phyloP scores from a whole-genome alignment of 2,329 filamentous ascomycete species.

The Clonostachys rhizophaga region DNA sequence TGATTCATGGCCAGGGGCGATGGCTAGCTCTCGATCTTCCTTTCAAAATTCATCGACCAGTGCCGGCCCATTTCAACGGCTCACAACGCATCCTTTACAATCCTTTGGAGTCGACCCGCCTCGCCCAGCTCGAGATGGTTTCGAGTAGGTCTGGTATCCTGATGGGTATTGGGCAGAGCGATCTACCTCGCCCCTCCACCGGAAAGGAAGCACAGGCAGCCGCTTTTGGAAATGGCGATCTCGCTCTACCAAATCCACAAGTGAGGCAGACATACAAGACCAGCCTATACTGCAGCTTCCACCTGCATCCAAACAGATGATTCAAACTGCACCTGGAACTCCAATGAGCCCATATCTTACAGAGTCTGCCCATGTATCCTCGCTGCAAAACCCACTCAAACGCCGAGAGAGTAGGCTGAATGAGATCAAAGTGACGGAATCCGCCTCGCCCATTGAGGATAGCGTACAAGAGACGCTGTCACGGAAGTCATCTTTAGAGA shows the following conservation, averaged over 20 bases:
- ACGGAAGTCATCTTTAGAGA: no score
- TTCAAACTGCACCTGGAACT: constrained; percentile 1
- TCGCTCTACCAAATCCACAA: constrained; percentile 27
- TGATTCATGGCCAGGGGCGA: no score
- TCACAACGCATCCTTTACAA: not conserved
- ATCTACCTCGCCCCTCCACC: constrained; percentile 17
- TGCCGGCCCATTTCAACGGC: no score
- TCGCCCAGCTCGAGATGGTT: constrained; percentile 46
- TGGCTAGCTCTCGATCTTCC: no score
- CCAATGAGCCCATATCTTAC: constrained; percentile 36
- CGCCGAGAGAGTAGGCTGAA: not conserved
- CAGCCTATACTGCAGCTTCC: not conserved
- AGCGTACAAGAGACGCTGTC: no score
- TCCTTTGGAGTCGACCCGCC: constrained; percentile 42
- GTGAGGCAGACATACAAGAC: constrained; percentile 19
- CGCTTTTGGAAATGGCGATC: constrained; percentile 34
- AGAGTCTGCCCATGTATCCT: constrained; percentile 42
- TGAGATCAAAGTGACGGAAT: not conserved
- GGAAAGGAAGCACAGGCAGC: constrained; percentile 23
- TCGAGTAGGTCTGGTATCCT: constrained; percentile 61
- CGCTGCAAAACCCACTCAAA: constrained; percentile 29
- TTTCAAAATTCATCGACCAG: no score
- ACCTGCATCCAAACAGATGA: not conserved
- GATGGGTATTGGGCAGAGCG: constrained; percentile 60
- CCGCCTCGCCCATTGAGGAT: no score